Conservation (phyloP, 768 basidiomycete genomes). For the Tricholoma matsutake region DNA sequence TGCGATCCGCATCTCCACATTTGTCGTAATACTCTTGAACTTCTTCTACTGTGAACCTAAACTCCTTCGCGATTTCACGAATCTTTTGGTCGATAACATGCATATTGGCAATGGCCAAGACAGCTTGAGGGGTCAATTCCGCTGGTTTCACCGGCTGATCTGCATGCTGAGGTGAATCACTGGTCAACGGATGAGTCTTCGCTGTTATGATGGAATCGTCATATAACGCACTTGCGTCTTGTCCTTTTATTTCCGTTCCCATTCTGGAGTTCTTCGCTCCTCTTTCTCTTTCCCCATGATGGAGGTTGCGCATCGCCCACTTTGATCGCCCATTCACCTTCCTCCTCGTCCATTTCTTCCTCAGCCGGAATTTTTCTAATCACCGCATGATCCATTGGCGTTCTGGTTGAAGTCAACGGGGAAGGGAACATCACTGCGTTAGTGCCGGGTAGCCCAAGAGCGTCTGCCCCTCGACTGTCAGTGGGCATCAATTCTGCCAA, state of each 20-base stretch:
- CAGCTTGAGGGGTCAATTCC: constrained; percentile 29
- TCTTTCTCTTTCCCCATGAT: constrained; percentile 63
- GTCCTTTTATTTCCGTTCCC: constrained; percentile 41
- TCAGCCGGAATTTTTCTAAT: constrained; percentile 48
- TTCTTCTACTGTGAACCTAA: constrained; percentile 70
- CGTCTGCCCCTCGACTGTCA: constrained; percentile 11
- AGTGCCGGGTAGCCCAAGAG: constrained; percentile 9
- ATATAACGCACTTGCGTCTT: constrained; percentile 37
- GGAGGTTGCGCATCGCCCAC: constrained; percentile 65
- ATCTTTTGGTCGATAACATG: constrained; percentile 70
- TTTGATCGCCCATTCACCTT: constrained; percentile 64
- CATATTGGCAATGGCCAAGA: constrained; percentile 39
- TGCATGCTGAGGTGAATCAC: constrained; percentile 11
- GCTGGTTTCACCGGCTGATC: background rate
- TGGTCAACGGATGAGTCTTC: constrained; percentile 3
- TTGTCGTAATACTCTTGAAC: constrained; percentile 77
- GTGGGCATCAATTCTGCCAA: constrained; percentile 12
- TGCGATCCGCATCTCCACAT: constrained; percentile 67
- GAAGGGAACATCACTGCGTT: constrained; percentile 15
- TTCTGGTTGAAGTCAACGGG: constrained; percentile 19
- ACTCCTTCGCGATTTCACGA: constrained; percentile 63
- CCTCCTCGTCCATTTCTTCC: constrained; percentile 67
- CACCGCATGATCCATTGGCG: constrained; percentile 28
- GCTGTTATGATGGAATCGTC: background rate
- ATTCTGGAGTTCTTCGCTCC: constrained; percentile 34